phyloP scores from a whole-genome alignment of 768 basidiomycete species.

The Candolleomyces eurysporus region DNA sequence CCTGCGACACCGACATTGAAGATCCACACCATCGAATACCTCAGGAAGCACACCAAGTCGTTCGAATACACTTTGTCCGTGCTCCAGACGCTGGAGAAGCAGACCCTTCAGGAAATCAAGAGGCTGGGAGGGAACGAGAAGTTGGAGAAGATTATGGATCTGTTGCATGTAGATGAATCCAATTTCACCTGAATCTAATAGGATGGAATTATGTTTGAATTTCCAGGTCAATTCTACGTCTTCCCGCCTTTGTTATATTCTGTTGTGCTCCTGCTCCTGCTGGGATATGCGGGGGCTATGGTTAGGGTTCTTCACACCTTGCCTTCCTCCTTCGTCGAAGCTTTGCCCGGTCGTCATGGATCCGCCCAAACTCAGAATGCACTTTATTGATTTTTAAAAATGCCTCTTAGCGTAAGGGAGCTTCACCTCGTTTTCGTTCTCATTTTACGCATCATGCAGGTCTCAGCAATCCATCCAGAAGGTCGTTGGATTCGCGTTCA shows the following conservation, averaged over 20 bases:
- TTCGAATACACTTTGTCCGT: conserved; percentile 86
- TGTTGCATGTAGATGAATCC: conserved; percentile 39
- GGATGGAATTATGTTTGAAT: background rate
- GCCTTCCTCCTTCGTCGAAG: background rate
- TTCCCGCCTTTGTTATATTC: too few relatives aligned
- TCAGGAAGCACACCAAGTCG: conserved; percentile 72
- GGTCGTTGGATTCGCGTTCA: conserved; percentile 62
- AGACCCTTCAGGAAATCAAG: conserved; percentile 65
- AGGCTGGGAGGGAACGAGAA: conserved; percentile 74
- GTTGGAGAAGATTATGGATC: conserved; percentile 57
- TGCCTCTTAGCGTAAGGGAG: conserved; percentile 14
- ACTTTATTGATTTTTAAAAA: conserved; percentile 32
- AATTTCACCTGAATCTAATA: background rate
- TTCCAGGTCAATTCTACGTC: too few relatives aligned
- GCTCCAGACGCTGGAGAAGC: conserved; percentile 60
- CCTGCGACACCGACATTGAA: conserved; percentile 83
- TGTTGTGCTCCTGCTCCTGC: too few relatives aligned
- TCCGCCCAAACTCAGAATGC: conserved; percentile 39
- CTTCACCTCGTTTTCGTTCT: background rate
- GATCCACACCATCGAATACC: conserved; percentile 73
- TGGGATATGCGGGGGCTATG: too few relatives aligned
- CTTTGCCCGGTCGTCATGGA: conserved; percentile 22
- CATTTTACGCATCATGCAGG: background rate
- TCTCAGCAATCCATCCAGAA: background rate
- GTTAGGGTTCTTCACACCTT: too few relatives aligned